These are phyloP conservation scores for Kentomonas sorsogonicus DNA, from an alignment of 208 protist species.

Conservation along the genomic window DNA sequence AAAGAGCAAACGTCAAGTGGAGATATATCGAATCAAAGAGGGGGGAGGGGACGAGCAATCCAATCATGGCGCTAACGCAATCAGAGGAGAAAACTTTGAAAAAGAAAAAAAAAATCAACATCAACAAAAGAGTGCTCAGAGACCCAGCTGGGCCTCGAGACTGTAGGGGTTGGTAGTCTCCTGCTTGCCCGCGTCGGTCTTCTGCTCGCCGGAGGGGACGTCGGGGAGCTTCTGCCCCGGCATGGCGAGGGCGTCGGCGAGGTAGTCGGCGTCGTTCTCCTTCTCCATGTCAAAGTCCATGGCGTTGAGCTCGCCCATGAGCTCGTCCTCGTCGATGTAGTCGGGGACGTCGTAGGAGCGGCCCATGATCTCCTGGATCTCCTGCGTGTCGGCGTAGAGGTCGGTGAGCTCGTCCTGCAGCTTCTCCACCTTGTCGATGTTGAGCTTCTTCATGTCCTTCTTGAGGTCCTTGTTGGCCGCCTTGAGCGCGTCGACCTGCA, in stretches of 20 bases:
- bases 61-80: too few relatives aligned
- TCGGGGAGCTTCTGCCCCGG: constrained; percentile 57
- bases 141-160: constrained; percentile 80
- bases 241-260: constrained; percentile 74
- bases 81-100: background rate
- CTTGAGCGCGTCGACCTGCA: constrained; percentile 87
- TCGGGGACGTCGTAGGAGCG: constrained; percentile 87
- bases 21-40: background rate
- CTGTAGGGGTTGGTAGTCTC: constrained; percentile 70
- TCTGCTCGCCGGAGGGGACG: constrained; percentile 26
- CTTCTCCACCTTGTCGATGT: constrained; percentile 76
- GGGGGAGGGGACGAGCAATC: too few relatives aligned
- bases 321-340: constrained; percentile 90
- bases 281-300: constrained; percentile 83
- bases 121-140: constrained; percentile 26
- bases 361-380: constrained; percentile 92
- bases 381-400: constrained; percentile 86
- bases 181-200: constrained; percentile 21
- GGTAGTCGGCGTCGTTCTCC: constrained; percentile 71
- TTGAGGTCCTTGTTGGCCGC: constrained; percentile 81
- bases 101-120: background rate
- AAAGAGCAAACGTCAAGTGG: constrained; percentile 8
- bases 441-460: constrained; percentile 82
- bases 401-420: constrained; percentile 90
- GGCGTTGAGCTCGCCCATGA: constrained; percentile 85